A percentile compares a stretch with the other conserved stretches of the same genome.
These are phyloP conservation scores for Rhizomucor miehei DNA, from an alignment of 371 early-diverging fungal species.

Conservation along the genomic window DNA sequence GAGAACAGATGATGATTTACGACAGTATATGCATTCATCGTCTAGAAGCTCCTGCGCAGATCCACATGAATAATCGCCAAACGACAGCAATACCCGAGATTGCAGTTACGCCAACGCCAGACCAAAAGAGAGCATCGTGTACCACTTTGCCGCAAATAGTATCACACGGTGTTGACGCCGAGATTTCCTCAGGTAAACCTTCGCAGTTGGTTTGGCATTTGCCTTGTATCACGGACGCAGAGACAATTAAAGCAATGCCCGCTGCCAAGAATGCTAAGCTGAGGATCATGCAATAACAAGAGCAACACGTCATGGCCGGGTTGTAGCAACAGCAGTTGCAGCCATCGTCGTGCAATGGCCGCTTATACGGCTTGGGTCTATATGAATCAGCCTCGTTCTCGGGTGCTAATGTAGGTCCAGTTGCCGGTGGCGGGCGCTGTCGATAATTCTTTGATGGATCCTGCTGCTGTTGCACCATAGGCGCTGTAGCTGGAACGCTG, in stretches of 20 bases:
- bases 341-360: slow-evolving; percentile 7
- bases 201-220: slow-evolving; percentile 18
- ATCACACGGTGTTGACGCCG: slow-evolving; percentile 8
- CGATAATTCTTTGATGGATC: background rate
- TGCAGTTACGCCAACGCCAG: slow-evolving; percentile 25
- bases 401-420: slow-evolving; percentile 13
- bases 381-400: slow-evolving; percentile 21
- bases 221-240: slow-evolving; percentile 18
- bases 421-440: too few relatives aligned
- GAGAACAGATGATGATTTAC: background rate
- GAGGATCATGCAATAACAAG: slow-evolving; percentile 23
- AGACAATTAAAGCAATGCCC: slow-evolving; percentile 26
- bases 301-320: slow-evolving; percentile 26
- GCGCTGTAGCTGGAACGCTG: slow-evolving; percentile 8
- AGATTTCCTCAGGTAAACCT: slow-evolving; percentile 11
- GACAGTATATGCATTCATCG: background rate
- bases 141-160: slow-evolving; percentile 26
- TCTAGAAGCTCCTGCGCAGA: slow-evolving; percentile 16
- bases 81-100: slow-evolving; percentile 23
- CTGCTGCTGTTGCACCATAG: background rate
- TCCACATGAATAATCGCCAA: slow-evolving; percentile 26
- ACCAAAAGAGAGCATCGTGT: slow-evolving; percentile 25
- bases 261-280: slow-evolving; percentile 22
- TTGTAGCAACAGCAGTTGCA: slow-evolving; percentile 24
- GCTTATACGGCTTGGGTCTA: slow-evolving; percentile 12